A percentile compares a stretch with the other conserved stretches of the same genome.
Evolutionary conservation across 2,329 filamentous ascomycete species (phyloP).

Genomic region (Fusarium longipes): DNA sequence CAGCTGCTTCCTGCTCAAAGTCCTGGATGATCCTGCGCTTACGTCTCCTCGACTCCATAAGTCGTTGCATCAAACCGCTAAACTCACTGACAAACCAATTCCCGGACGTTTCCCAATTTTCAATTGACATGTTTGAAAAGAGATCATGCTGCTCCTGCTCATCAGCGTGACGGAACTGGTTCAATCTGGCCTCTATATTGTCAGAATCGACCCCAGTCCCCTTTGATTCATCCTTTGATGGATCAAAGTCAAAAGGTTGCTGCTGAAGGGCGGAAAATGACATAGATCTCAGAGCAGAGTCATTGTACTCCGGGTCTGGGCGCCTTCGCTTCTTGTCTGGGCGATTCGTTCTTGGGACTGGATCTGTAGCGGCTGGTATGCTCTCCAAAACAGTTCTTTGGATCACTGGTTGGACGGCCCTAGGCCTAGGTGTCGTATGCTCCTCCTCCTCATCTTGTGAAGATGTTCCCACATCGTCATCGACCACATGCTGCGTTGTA

Average conservation of each 20-base stretch:
- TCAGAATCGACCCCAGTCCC: slow-evolving; percentile 52
- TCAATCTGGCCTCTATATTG: slow-evolving; percentile 61
- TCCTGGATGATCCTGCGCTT: slow-evolving; percentile 62
- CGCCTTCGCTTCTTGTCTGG: slow-evolving; percentile 56
- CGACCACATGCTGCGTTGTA: slow-evolving; percentile 39
- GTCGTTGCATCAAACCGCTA: slow-evolving; percentile 58
- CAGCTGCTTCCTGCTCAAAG: slow-evolving; percentile 67
- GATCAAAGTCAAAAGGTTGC: slow-evolving; percentile 69
- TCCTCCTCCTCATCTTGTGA: slow-evolving; percentile 43
- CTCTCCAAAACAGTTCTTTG: slow-evolving; percentile 40
- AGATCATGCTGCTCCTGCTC: slow-evolving; percentile 61
- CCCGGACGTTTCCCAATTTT: slow-evolving; percentile 69
- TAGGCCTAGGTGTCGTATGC: slow-evolving; percentile 41
- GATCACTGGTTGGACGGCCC: slow-evolving; percentile 33
- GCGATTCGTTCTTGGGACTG: slow-evolving; percentile 7
- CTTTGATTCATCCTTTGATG: slow-evolving; percentile 57
- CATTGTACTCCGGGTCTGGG: slow-evolving; percentile 66
- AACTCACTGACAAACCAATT: slow-evolving; percentile 71
- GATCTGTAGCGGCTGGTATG: slow-evolving; percentile 34
- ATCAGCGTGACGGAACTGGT: slow-evolving; percentile 60
- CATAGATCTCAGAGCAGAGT: slow-evolving; percentile 66
- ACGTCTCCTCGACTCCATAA: slow-evolving; percentile 60
- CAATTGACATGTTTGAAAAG: slow-evolving; percentile 64
- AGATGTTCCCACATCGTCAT: slow-evolving; percentile 39
- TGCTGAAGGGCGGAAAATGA: slow-evolving; percentile 61